These are phyloP conservation scores for Endocarpon pusillum DNA, from an alignment of 495 filamentous ascomycete genomes.

Conservation along the genomic window DNA sequence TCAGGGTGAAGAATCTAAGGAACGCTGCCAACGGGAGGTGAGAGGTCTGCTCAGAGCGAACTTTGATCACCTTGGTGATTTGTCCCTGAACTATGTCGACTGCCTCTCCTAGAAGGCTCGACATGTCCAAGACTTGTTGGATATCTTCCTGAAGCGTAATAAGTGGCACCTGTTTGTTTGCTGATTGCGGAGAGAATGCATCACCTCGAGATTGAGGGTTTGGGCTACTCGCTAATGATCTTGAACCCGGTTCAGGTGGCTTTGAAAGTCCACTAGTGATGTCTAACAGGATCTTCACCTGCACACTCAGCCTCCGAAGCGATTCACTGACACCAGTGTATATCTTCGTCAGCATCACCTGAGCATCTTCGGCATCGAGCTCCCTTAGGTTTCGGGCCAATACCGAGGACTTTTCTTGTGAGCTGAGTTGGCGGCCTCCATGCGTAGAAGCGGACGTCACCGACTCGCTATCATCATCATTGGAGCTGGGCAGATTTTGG, in stretches of 20 bases:
- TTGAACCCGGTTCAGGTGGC: conserved; percentile 15
- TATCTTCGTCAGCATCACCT: conserved; percentile 63
- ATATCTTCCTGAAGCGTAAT: conserved; percentile 56
- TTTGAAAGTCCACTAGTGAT: conserved; percentile 62
- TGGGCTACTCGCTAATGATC: conserved; percentile 33
- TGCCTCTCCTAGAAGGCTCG: conserved; percentile 81
- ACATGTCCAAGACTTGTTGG: conserved; percentile 72
- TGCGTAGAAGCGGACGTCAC: conserved; percentile 75
- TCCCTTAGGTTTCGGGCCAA: conserved; percentile 84
- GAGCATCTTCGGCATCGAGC: conserved; percentile 68
- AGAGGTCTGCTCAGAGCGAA: conserved; percentile 69
- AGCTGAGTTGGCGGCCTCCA: conserved; percentile 47
- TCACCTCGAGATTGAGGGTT: conserved; percentile 17
- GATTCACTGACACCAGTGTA: conserved; percentile 82
- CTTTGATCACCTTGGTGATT: conserved; percentile 79
- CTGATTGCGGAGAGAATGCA: conserved; percentile 6
- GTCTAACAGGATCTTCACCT: conserved; percentile 91
- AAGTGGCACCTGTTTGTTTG: conserved; percentile 10
- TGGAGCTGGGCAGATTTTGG: conserved; percentile 71
- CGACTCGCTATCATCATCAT: conserved; percentile 83
- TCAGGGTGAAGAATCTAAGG: conserved; percentile 81
- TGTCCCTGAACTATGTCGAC: conserved; percentile 88
- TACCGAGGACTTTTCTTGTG: conserved; percentile 77
- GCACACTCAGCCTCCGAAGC: conserved; percentile 64
- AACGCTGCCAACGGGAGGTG: conserved; percentile 62